Base-by-base conservation (phyloP, 192 early-diverging fungal genomes). In the Podila clonocystis region DNA sequence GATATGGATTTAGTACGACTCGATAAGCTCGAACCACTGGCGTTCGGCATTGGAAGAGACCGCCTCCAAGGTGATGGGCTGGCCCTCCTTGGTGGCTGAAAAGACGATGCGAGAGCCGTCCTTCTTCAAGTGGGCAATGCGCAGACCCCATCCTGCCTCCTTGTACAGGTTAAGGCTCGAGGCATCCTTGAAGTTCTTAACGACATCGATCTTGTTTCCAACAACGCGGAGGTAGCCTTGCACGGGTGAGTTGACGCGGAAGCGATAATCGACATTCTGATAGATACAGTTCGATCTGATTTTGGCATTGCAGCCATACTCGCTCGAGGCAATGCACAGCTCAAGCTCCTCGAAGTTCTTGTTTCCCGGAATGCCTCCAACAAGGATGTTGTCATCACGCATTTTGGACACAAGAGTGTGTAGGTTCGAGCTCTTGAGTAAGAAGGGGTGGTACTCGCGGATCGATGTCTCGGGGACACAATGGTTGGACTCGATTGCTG, bases 141-240 rank as follows among this genome's bases (percentile, higher is more conserved):
- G 58, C 58, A 70, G 59, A 11, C 68, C 68, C 68, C 68, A 70
- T 9, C 68, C 68, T 2, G n/a, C 41, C 58, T 70, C 68, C 34
- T 58, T 59, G 66, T 59, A 59, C 17, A 59, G 30, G 28, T 22
- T 59, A 28, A 59, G 13, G 30, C 24, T 22, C 5, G 58, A 28
- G 13, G 58, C 58, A 11, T 2, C 26, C 4, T 28, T 5, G 15
- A 59, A 59, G 30, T 22, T 5, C 12, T 26, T 6, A 9, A 59
- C 26, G 31, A 59, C 15, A 0, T 59, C 30, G 4, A 59, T 11
- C 12, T 28, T 28, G 12, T 59, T 24, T 1, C 15, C 24, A 9
- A 29, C 17, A 11, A 31, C 12, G 13, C 26, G 24, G 28, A 59
- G 58, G 30, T 59, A 59, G 4, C 58, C 58, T 2, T 59, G 17